Evolutionary conservation across 306 rosid genomes (phyloP).

Genomic region (Hippophae tibetana): DNA sequence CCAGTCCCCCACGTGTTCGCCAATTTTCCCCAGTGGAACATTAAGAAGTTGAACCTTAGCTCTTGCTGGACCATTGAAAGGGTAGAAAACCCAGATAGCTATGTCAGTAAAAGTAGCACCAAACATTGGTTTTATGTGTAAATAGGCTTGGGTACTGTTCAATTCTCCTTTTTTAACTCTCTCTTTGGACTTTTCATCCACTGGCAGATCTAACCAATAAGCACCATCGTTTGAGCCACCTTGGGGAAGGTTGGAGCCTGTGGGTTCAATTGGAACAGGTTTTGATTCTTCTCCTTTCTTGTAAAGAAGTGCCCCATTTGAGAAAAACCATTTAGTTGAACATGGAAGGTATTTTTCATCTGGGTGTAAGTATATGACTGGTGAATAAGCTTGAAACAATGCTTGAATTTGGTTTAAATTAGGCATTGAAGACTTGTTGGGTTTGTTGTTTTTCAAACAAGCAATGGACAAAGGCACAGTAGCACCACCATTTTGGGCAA

Average conservation of each 20-base stretch:
- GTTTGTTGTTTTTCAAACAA: slow-evolving; percentile 51
- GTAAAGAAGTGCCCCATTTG: slow-evolving; percentile 53
- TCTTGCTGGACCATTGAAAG: slow-evolving; percentile 61
- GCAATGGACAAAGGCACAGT: slow-evolving; percentile 18
- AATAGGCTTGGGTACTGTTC: slow-evolving; percentile 26
- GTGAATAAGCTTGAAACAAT: slow-evolving; percentile 45
- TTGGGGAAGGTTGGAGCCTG: slow-evolving; percentile 57
- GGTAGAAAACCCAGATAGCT: slow-evolving; percentile 64
- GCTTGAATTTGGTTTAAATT: slow-evolving; percentile 35
- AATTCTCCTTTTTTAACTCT: slow-evolving; percentile 51
- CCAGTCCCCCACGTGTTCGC: slow-evolving; percentile 77
- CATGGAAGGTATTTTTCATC: slow-evolving; percentile 50
- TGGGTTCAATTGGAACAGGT: slow-evolving; percentile 33
- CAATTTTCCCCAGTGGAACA: slow-evolving; percentile 43
- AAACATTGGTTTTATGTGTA: slow-evolving; percentile 61
- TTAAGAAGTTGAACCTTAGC: slow-evolving; percentile 38
- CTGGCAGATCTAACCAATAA: slow-evolving; percentile 63
- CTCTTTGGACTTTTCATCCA: slow-evolving; percentile 25
- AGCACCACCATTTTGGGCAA: slow-evolving; percentile 26
- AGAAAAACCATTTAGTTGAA: slow-evolving; percentile 53
- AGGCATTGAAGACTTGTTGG: slow-evolving; percentile 38
- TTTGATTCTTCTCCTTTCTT: slow-evolving; percentile 31
- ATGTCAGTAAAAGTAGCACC: slow-evolving; percentile 67
- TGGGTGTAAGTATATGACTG: slow-evolving; percentile 52
- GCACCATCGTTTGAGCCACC: slow-evolving; percentile 43